Evolutionary conservation across 352 stramenopile species (phyloP), one percentile per base, ranked within the genome.

Genomic region (Phytophthora pisi): DNA sequence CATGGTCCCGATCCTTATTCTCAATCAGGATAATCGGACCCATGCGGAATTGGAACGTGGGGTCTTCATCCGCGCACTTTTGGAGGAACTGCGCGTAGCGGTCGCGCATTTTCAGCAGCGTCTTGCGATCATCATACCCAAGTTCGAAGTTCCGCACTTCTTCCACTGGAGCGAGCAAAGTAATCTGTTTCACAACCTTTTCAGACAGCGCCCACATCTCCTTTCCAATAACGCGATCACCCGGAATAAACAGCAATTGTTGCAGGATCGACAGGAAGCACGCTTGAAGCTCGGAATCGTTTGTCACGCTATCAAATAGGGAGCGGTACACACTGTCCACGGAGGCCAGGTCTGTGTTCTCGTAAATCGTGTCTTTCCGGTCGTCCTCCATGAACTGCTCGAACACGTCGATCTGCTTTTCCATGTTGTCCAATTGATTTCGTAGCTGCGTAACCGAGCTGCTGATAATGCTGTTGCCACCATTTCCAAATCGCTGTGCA

Each of bases 351-450:
- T 95, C 87, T 5, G 87, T 95, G 36, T 82, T 72, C 49, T 91
- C 84, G 69, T 91, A 95, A 57, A 95, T 91, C 11, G 87, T 93
- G 64, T 93, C 82, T 74, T 93, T 93, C 13, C 87, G 87, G 59
- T 95, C 87, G 43, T 95, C 87, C 58, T 93, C 87, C 87, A 93
- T 93, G 50, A 95, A 95, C 15, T 86, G 80, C 61, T 95, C 87
- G 54, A 95, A 95, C 46, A 95, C 87, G 65, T 95, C 87, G 49
- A 95, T 95, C 57, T 95, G 87, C 59, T 93, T 93, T 58, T 95
- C 87, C 78, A 95, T 90, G 60, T 92, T 95, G 72, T 95, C 87
- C 18, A 95, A 61, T 47, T 95, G 87, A 51, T 86, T 92, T 4
- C 87, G 84, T 52, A 95, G 70, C 60, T 93, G 83, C 10, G 82